Evolutionary conservation across 1,284 basidiomycete genomes (phyloP).

Genomic region (Malassezia nana): DNA sequence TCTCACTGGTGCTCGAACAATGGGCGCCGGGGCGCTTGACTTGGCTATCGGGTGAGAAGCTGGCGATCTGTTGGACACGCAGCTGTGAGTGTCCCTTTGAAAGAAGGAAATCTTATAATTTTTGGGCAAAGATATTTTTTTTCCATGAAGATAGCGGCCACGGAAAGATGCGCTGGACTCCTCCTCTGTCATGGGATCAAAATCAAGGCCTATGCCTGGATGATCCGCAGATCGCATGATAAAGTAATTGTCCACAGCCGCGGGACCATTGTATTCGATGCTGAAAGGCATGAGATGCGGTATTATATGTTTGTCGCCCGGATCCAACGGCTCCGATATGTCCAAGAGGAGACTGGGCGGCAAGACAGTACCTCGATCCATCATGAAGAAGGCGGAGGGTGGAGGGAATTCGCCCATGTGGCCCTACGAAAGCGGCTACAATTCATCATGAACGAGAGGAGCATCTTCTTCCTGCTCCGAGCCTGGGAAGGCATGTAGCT

Average conservation of each 20-base stretch:
- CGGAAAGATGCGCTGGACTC: slow-evolving; percentile 10
- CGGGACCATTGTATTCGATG: slow-evolving; percentile 13
- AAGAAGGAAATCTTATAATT: slow-evolving; percentile 7
- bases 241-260: slow-evolving; percentile 15
- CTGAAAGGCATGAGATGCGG: slow-evolving; percentile 18
- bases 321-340: neutral
- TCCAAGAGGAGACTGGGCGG: neutral
- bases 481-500: neutral
- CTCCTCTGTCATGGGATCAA: neutral
- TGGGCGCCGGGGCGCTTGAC: too few species aligned
- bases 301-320: neutral
- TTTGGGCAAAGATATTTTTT: neutral
- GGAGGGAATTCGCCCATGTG: neutral
- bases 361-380: neutral
- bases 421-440: neutral
- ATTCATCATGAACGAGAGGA: neutral
- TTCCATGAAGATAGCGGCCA: slow-evolving; percentile 9
- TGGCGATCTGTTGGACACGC: neutral
- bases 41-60: too few species aligned
- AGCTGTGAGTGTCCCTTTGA: neutral
- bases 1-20: slow-evolving; percentile 2
- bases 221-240: neutral
- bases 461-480: neutral
- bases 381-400: neutral
- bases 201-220: neutral